A percentile compares a stretch with the other conserved stretches of the same genome.
Evolutionary conservation across 73 alveolate genomes (phyloP).

Genomic region (Loxodes magnus): DNA sequence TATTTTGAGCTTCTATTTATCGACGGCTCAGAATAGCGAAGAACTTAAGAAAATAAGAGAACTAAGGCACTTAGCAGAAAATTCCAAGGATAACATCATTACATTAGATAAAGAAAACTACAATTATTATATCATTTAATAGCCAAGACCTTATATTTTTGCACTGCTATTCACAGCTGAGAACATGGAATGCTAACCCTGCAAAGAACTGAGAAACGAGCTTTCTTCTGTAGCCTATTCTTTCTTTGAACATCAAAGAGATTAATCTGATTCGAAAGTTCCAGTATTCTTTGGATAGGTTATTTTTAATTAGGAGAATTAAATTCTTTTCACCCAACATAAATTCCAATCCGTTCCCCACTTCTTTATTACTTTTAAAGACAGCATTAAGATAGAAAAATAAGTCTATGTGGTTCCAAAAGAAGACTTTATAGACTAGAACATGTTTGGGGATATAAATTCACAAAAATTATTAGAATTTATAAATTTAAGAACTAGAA

Average conservation of each 20-base stretch:
- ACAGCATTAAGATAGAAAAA: conserved; percentile 13
- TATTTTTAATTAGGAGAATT: conserved; percentile 33
- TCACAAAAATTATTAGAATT: conserved; percentile 28
- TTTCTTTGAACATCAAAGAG: conserved; percentile 25
- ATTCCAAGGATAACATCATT: no score
- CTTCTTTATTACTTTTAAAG: conserved; percentile 19
- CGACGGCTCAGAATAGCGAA: no score
- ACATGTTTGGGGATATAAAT: conserved; percentile 13
- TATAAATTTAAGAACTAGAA: conserved; percentile 21
- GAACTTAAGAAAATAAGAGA: no score
- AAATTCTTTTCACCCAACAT: conserved; percentile 17
- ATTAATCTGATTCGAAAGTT: conserved; percentile 18
- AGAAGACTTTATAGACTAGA: conserved; percentile 28
- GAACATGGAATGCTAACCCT: conserved; percentile 35
- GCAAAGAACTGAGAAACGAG: conserved; percentile 35
- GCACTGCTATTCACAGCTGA: conserved; percentile 51
- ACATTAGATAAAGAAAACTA: no score
- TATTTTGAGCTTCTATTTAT: no score
- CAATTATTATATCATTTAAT: conserved; percentile 39
- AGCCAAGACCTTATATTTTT: conserved; percentile 63
- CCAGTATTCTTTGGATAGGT: conserved; percentile 46
- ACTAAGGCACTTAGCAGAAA: no score
- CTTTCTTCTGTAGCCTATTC: conserved; percentile 47
- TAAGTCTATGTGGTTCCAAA: conserved; percentile 9
- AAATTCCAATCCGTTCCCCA: conserved; percentile 35